phyloP scores from a whole-genome alignment of 345 rosid species.

The Combretum micranthum region DNA sequence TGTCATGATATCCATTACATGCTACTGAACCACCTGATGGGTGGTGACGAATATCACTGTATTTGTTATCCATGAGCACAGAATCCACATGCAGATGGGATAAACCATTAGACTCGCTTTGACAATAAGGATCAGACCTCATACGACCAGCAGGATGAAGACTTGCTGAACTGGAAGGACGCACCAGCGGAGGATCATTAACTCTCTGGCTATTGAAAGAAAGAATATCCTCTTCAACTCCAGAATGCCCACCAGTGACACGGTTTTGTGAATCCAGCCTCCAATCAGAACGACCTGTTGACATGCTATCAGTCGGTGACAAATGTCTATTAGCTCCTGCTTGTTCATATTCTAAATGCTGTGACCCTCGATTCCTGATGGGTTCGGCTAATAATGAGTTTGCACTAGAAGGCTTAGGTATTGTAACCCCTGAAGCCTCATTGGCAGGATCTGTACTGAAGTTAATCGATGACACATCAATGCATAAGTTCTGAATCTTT shows the following conservation, averaged over 20 bases:
- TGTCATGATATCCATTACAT: conserved; percentile 27
- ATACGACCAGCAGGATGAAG: conserved; percentile 15
- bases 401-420: conserved; percentile 8
- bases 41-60: conserved; percentile 10
- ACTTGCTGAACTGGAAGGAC: conserved; percentile 18
- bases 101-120: conserved; percentile 4
- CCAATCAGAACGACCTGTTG: conserved; percentile 9
- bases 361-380: conserved; percentile 9
- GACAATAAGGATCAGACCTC: conserved; percentile 19
- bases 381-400: not conserved
- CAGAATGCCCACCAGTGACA: conserved; percentile 5
- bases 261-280: conserved; percentile 1
- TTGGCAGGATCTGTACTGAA: conserved; percentile 1
- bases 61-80: conserved; percentile 16
- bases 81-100: conserved; percentile 11
- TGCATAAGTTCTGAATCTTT: too few species aligned
- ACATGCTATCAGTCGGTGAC: conserved; percentile 8
- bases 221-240: conserved; percentile 33
- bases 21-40: conserved; percentile 13
- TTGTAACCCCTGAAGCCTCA: conserved; percentile 7
- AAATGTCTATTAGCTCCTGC: conserved; percentile 6
- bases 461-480: too few species aligned
- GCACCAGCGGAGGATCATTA: conserved; percentile 31
- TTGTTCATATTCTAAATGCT: conserved; percentile 4
- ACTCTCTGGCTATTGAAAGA: conserved; percentile 31